Conservation (phyloP, 805 yeast species). For the Ogataea methanolica region DNA sequence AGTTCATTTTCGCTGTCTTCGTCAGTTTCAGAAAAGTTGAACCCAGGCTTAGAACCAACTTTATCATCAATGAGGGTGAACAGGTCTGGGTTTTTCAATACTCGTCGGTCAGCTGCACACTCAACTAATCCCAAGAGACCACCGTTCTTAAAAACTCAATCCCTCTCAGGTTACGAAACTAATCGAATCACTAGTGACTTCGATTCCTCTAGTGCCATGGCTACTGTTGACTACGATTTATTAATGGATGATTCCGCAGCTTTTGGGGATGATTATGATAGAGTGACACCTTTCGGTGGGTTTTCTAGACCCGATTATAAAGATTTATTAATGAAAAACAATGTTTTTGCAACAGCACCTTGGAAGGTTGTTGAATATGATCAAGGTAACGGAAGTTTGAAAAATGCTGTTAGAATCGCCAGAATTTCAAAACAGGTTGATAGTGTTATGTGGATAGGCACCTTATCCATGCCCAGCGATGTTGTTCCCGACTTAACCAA, state of each 20-base stretch:
- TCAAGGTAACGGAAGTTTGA: constrained; percentile 84
- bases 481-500: constrained; percentile 57
- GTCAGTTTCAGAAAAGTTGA: constrained; percentile 18
- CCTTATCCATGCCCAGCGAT: constrained; percentile 88
- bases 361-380: constrained; percentile 69
- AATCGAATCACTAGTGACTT: neutral
- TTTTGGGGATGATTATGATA: constrained; percentile 18
- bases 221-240: constrained; percentile 4
- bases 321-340: constrained; percentile 38
- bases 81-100: constrained; percentile 9
- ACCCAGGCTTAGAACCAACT: constrained; percentile 11
- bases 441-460: constrained; percentile 75
- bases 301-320: constrained; percentile 59
- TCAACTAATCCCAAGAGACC: constrained; percentile 1
- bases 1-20: constrained; percentile 1
- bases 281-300: constrained; percentile 67
- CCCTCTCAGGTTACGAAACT: neutral
- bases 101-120: constrained; percentile 6
- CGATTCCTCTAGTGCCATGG: neutral
- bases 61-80: constrained; percentile 16
- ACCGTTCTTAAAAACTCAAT: neutral
- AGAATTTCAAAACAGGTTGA: constrained; percentile 34
- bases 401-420: constrained; percentile 74
- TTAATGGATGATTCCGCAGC: neutral
- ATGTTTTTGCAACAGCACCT: constrained; percentile 54